phyloP scores from a whole-genome alignment of 176 grass and related monocot species.

The Dactylis glomerata region DNA sequence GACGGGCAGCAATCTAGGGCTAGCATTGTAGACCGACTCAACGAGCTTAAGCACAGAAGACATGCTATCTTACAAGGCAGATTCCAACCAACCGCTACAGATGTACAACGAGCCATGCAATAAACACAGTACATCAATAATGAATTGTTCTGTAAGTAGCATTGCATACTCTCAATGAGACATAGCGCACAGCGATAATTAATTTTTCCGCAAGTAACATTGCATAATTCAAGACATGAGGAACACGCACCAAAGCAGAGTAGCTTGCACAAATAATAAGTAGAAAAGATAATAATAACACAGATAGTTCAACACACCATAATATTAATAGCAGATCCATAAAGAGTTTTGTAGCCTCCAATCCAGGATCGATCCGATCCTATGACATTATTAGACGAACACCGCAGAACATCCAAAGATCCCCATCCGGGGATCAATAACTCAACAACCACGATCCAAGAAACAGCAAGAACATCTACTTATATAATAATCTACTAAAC shows the following conservation, averaged over 20 bases:
- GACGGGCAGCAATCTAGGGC: no score
- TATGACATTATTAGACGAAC: constrained; percentile 26
- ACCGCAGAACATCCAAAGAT: not conserved
- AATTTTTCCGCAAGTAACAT: not conserved
- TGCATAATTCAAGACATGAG: not conserved
- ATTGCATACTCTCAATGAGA: no score
- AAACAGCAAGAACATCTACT: not conserved
- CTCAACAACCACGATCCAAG: not conserved
- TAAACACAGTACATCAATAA: no score
- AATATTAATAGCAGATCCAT: constrained; percentile 15
- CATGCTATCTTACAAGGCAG: not conserved
- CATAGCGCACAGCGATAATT: not conserved
- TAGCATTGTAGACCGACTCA: not conserved
- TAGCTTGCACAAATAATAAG: not conserved
- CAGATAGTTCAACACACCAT: not conserved
- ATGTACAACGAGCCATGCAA: no score
- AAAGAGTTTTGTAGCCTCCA: not conserved
- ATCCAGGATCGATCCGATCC: not conserved
- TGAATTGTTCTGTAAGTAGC: no score
- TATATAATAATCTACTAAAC: constrained; percentile 5
- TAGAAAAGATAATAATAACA: not conserved
- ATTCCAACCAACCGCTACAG: not conserved
- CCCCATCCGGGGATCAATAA: not conserved
- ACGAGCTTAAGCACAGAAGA: not conserved
- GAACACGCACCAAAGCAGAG: not conserved